phyloP scores from a whole-genome alignment of 306 rosid species.

The Datisca glomerata region DNA sequence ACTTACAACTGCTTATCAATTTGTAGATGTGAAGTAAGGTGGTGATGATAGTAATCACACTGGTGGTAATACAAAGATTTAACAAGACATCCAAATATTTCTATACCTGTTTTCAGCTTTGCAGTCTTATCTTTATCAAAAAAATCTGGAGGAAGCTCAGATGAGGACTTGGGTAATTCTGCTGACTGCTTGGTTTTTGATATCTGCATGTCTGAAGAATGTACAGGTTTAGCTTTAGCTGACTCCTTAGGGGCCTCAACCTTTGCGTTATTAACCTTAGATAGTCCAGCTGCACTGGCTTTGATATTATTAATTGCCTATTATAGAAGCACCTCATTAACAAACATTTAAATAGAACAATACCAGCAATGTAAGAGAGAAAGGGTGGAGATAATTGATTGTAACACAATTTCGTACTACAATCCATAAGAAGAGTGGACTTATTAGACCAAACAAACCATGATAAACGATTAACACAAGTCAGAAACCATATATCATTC shows the following conservation, averaged over 20 bases:
- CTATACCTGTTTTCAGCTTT: conserved; percentile 40
- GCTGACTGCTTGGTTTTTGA: conserved; percentile 19
- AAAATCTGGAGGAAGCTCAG: conserved; percentile 70
- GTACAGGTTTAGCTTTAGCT: conserved; percentile 28
- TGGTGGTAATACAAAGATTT: too few species aligned
- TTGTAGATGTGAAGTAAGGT: too few species aligned
- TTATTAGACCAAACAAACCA: too few species aligned
- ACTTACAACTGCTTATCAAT: too few species aligned
- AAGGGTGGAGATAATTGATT: too few species aligned
- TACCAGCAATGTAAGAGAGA: too few species aligned
- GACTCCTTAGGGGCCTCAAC: conserved; percentile 21
- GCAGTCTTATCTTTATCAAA: conserved; percentile 41
- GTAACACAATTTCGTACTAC: too few species aligned
- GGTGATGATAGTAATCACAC: too few species aligned
- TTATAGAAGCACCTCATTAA: conserved; percentile 3
- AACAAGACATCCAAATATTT: too few species aligned
- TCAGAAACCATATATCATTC: too few species aligned
- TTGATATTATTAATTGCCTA: conserved; percentile 65
- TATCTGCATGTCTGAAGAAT: conserved; percentile 18
- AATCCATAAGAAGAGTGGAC: too few species aligned
- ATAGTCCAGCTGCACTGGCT: conserved; percentile 50
- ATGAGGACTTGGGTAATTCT: conserved; percentile 28
- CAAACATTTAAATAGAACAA: background rate
- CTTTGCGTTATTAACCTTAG: conserved; percentile 33
- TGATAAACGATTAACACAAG: too few species aligned